A percentile compares a stretch with the other conserved stretches of the same genome.
Evolutionary conservation across 257 asterid species (phyloP).

Genomic region (Anisodus tanguticus): DNA sequence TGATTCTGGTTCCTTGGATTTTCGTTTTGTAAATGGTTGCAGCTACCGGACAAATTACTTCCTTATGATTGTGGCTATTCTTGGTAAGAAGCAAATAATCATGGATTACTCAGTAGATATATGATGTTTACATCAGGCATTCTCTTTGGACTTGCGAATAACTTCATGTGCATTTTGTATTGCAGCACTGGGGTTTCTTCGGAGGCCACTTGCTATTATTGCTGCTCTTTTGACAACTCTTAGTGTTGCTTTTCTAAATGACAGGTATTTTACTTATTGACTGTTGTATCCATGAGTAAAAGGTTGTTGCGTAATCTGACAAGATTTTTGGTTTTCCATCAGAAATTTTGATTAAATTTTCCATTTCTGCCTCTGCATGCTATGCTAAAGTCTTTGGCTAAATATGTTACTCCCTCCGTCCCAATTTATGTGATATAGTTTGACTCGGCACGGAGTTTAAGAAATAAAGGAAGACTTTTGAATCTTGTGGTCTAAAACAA

Average conservation of each 20-base stretch:
- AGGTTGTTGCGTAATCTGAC: background rate
- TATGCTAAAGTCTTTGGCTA: background rate
- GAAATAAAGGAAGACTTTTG: no score
- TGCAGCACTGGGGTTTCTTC: slow-evolving; percentile 82
- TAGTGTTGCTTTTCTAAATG: slow-evolving; percentile 85
- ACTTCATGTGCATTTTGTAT: slow-evolving; percentile 31
- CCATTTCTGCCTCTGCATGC: slow-evolving; percentile 9
- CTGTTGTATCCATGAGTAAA: background rate
- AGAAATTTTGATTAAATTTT: background rate
- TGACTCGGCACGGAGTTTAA: no score
- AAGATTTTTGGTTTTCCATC: background rate
- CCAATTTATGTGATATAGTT: no score
- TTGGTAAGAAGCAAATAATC: slow-evolving; percentile 57
- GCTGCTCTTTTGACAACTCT: slow-evolving; percentile 87
- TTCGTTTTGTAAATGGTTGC: slow-evolving; percentile 41
- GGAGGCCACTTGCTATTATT: slow-evolving; percentile 81
- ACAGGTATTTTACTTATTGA: slow-evolving; percentile 56
- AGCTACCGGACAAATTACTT: slow-evolving; percentile 96
- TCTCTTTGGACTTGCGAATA: background rate
- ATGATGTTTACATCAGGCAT: background rate
- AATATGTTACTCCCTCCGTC: background rate
- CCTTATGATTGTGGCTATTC: slow-evolving; percentile 74
- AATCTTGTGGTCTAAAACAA: no score
- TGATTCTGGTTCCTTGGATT: background rate
- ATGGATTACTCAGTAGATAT: background rate